phyloP scores from a whole-genome alignment of 768 basidiomycete genomes.

The Podaxis rugospora region DNA sequence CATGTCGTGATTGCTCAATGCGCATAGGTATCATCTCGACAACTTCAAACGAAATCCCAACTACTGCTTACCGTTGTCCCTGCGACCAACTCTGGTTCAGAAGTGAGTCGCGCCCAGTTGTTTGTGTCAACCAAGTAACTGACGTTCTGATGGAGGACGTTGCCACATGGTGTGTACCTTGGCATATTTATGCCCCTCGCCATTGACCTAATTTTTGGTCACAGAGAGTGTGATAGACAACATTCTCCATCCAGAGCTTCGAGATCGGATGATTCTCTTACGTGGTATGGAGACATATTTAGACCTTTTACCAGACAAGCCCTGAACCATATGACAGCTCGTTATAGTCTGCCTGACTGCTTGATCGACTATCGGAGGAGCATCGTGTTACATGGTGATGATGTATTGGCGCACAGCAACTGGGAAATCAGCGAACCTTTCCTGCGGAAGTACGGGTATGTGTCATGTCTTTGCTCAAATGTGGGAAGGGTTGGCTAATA shows the following conservation, averaged over 20 bases:
- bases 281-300: constrained; percentile 52
- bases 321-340: constrained; percentile 37
- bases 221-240: constrained; percentile 89
- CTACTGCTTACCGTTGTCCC: constrained; percentile 84
- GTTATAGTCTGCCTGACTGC: constrained; percentile 78
- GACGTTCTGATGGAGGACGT: constrained; percentile 42
- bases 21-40: constrained; percentile 78
- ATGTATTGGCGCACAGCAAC: constrained; percentile 82
- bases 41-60: constrained; percentile 83
- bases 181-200: constrained; percentile 16
- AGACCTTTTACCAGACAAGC: background rate
- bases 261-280: constrained; percentile 87
- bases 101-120: constrained; percentile 36
- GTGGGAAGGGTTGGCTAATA: background rate
- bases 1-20: background rate
- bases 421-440: constrained; percentile 89
- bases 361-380: constrained; percentile 66
- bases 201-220: constrained; percentile 9
- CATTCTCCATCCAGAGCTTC: constrained; percentile 82
- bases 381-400: constrained; percentile 82
- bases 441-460: constrained; percentile 78
- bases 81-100: constrained; percentile 87
- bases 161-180: constrained; percentile 65
- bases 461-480: constrained; percentile 7
- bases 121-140: constrained; percentile 11